Conservation (phyloP, 1,284 basidiomycete species). For the Megacollybia platyphylla region DNA sequence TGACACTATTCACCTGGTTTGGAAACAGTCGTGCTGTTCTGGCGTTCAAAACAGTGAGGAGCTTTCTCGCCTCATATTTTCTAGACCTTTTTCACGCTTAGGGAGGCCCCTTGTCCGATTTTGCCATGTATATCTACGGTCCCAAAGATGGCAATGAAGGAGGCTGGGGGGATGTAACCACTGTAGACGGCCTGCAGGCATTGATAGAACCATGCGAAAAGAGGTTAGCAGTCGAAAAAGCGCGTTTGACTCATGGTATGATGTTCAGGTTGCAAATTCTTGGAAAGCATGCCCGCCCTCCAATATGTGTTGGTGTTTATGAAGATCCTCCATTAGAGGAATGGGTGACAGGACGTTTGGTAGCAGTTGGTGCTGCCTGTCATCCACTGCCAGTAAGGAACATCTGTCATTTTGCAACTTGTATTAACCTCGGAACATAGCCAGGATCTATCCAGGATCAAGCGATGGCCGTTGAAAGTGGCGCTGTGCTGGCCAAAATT, state of each 20-base stretch:
- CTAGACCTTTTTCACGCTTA: slow-evolving; percentile 5
- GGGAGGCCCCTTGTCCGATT: slow-evolving; percentile 14
- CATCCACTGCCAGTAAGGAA: slow-evolving; percentile 31
- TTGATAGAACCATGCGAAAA: slow-evolving; percentile 20
- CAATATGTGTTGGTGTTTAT: slow-evolving; percentile 22
- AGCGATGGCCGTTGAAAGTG: slow-evolving; percentile 43
- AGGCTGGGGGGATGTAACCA: slow-evolving; percentile 12
- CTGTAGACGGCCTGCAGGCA: slow-evolving; percentile 9
- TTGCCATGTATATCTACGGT: slow-evolving; percentile 17
- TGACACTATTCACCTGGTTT: slow-evolving; percentile 22
- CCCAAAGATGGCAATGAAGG: slow-evolving; percentile 13
- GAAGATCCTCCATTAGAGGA: slow-evolving; percentile 27
- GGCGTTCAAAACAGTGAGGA: slow-evolving; percentile 23
- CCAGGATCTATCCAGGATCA: slow-evolving; percentile 37
- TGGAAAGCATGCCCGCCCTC: slow-evolving; percentile 18
- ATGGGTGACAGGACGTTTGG: slow-evolving; percentile 38
- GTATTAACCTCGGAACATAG: slow-evolving; percentile 15
- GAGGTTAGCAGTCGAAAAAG: slow-evolving; percentile 15
- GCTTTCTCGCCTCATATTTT: not conserved
- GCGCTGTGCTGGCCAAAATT: slow-evolving; percentile 39
- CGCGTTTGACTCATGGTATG: not conserved
- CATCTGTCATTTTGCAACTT: not conserved
- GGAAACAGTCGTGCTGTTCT: slow-evolving; percentile 22
- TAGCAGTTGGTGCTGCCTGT: slow-evolving; percentile 36
- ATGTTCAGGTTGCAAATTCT: slow-evolving; percentile 30